Percentiles rank a stretch among this genome's conserved stretches.
phyloP scores from a whole-genome alignment of 257 asterid genomes.

The Echium plantagineum region DNA sequence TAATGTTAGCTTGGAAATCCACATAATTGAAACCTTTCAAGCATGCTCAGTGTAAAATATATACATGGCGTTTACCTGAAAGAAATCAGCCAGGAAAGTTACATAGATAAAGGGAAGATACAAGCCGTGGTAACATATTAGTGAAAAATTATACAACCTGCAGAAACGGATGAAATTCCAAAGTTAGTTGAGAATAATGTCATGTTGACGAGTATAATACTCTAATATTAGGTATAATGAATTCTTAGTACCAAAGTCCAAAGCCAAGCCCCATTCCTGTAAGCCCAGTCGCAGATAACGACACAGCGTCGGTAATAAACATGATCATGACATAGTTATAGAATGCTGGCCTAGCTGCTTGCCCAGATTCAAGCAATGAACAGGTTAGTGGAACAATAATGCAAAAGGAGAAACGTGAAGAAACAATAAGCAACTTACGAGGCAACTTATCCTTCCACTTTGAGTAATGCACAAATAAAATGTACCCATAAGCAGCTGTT shows the following conservation, averaged over 20 bases:
- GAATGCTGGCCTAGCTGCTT: slow-evolving; percentile 82
- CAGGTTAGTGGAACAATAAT: background rate
- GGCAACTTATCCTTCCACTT: slow-evolving; percentile 94
- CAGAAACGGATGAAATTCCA: slow-evolving; percentile 4
- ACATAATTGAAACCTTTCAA: background rate
- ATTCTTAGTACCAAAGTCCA: slow-evolving; percentile 51
- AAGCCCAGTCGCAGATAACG: slow-evolving; percentile 53
- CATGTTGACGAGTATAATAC: background rate
- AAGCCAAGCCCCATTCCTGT: slow-evolving; percentile 53
- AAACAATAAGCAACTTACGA: slow-evolving; percentile 36
- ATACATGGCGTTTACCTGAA: slow-evolving; percentile 44
- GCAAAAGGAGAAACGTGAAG: slow-evolving; percentile 4
- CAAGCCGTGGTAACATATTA: slow-evolving; percentile 55
- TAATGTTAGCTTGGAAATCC: background rate
- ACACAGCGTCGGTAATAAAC: slow-evolving; percentile 39
- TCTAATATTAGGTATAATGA: background rate
- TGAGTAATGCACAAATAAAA: slow-evolving; percentile 75
- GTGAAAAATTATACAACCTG: slow-evolving; percentile 60
- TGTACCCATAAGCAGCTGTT: slow-evolving; percentile 62
- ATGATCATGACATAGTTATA: slow-evolving; percentile 72
- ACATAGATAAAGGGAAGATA: slow-evolving; percentile 65
- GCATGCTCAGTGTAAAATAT: background rate
- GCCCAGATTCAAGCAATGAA: background rate
- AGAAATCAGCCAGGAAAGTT: slow-evolving; percentile 65
- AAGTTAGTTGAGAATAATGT: background rate